phyloP scores from a whole-genome alignment of 225 moss, liverwort and hornwort genomes.

The Physcomitrium patens region DNA sequence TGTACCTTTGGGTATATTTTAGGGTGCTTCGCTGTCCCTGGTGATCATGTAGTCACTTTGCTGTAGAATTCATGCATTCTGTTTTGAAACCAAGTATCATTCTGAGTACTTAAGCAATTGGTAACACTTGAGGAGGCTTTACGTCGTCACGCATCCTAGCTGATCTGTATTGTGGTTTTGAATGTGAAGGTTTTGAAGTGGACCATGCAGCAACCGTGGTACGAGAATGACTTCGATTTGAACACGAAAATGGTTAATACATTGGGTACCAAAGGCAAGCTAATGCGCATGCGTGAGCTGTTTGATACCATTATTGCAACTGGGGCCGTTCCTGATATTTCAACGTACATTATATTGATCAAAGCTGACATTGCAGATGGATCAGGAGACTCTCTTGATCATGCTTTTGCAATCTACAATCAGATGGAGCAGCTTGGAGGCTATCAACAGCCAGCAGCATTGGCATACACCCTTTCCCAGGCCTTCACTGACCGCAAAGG shows the following conservation, averaged over 20 bases:
- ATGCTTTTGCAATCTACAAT: slow-evolving; percentile 73
- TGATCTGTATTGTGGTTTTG: slow-evolving; percentile 24
- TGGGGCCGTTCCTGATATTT: slow-evolving; percentile 69
- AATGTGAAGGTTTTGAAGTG: slow-evolving; percentile 87
- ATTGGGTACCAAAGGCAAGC: slow-evolving; percentile 73
- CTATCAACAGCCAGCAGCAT: slow-evolving; percentile 75
- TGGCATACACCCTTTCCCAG: slow-evolving; percentile 70
- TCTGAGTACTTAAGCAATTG: neutral
- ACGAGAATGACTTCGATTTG: slow-evolving; percentile 74
- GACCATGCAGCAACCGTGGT: slow-evolving; percentile 95
- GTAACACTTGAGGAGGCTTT: neutral
- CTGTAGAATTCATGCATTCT: neutral
- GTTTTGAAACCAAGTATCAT: no score
- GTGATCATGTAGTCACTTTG: slow-evolving; percentile 3
- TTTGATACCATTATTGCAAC: slow-evolving; percentile 77
- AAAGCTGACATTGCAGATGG: slow-evolving; percentile 77
- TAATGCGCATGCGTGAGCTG: slow-evolving; percentile 78
- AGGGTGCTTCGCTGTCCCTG: slow-evolving; percentile 10
- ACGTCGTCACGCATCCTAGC: neutral
- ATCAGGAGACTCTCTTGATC: slow-evolving; percentile 52
- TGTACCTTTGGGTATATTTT: neutral
- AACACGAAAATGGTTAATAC: slow-evolving; percentile 77
- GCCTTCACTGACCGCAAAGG: slow-evolving; percentile 66
- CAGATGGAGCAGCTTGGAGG: slow-evolving; percentile 90
- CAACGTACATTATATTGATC: slow-evolving; percentile 76